These are phyloP conservation scores for Tylopilus plumbeoviolaceoides DNA, from an alignment of 768 basidiomycete genomes.

Conservation along the genomic window DNA sequence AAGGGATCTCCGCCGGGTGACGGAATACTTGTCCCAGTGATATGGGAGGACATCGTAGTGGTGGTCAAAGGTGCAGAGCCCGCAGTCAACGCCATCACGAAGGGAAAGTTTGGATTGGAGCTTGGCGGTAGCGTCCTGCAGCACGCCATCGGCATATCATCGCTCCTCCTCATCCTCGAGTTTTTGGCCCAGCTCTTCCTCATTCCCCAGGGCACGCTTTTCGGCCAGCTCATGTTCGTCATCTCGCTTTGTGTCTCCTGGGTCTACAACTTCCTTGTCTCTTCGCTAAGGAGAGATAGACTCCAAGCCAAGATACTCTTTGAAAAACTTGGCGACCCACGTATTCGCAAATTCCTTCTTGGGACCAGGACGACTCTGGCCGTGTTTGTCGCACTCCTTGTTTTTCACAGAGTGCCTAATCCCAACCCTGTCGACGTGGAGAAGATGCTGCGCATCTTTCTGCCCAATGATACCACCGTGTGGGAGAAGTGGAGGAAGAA, in stretches of 20 bases:
- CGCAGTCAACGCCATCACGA: slow-evolving; percentile 27
- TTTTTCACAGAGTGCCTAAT: slow-evolving; percentile 3
- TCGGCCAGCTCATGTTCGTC: slow-evolving; percentile 36
- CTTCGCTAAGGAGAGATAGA: slow-evolving; percentile 28
- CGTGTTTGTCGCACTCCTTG: slow-evolving; percentile 12
- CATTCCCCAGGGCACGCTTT: slow-evolving; percentile 29
- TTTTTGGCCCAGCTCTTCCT: slow-evolving; percentile 32
- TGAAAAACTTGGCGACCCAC: slow-evolving; percentile 11
- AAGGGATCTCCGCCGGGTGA: slow-evolving; percentile 21
- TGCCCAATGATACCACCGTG: slow-evolving; percentile 21
- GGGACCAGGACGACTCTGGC: slow-evolving; percentile 17
- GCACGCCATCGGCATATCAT: slow-evolving; percentile 21
- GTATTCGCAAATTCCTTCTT: slow-evolving; percentile 7
- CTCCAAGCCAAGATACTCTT: slow-evolving; percentile 22
- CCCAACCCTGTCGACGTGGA: slow-evolving; percentile 3
- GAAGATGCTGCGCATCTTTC: slow-evolving; percentile 8
- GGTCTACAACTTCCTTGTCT: slow-evolving; percentile 29
- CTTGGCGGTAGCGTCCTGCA: neutral
- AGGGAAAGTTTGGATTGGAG: slow-evolving; percentile 22
- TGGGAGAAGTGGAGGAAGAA: slow-evolving; percentile 21
- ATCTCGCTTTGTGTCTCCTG: slow-evolving; percentile 31
- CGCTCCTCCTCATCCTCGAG: slow-evolving; percentile 27
- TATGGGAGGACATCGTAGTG: slow-evolving; percentile 17
- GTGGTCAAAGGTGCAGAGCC: slow-evolving; percentile 28
- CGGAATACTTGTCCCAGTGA: slow-evolving; percentile 19